Conservation (phyloP, 169 alveolate species). For the Babesia sp. region DNA sequence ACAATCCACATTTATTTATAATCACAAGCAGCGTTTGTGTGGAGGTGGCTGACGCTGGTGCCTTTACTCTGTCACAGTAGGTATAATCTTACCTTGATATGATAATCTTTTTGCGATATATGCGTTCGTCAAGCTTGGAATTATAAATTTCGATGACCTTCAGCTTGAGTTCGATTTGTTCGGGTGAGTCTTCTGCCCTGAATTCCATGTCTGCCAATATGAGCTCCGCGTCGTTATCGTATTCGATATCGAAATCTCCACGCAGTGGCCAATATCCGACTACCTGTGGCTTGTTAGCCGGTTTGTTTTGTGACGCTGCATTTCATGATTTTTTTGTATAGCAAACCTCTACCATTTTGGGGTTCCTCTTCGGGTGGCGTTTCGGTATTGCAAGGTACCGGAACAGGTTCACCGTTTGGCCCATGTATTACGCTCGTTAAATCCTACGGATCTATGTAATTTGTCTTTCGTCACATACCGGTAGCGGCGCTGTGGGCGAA, state of each 20-base stretch:
- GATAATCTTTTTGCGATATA: conserved; percentile 82
- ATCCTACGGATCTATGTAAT: conserved; percentile 8
- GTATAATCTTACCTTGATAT: conserved; percentile 70
- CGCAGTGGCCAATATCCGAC: conserved; percentile 96
- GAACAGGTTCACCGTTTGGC: conserved; percentile 53
- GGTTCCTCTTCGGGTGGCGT: conserved; percentile 53
- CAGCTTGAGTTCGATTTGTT: conserved; percentile 80
- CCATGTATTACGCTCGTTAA: conserved; percentile 46
- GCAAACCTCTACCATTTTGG: conserved; percentile 15
- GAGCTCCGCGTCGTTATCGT: conserved; percentile 97
- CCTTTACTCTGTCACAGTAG: not conserved
- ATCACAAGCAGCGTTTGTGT: not conserved
- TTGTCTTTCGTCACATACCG: conserved; percentile 28
- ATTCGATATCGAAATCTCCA: conserved; percentile 97
- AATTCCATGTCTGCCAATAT: conserved; percentile 96
- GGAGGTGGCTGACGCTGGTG: no score
- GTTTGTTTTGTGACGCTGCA: conserved; percentile 56
- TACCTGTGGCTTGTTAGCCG: conserved; percentile 79
- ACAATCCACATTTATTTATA: no score
- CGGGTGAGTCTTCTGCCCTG: conserved; percentile 82
- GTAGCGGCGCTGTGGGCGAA: conserved; percentile 81
- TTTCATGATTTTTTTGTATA: not conserved
- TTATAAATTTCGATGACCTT: conserved; percentile 86
- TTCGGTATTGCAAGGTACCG: conserved; percentile 41
- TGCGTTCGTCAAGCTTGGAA: conserved; percentile 88